Base-by-base conservation (phyloP, 352 stramenopile species). In the Globisporangium paroecandrum region DNA sequence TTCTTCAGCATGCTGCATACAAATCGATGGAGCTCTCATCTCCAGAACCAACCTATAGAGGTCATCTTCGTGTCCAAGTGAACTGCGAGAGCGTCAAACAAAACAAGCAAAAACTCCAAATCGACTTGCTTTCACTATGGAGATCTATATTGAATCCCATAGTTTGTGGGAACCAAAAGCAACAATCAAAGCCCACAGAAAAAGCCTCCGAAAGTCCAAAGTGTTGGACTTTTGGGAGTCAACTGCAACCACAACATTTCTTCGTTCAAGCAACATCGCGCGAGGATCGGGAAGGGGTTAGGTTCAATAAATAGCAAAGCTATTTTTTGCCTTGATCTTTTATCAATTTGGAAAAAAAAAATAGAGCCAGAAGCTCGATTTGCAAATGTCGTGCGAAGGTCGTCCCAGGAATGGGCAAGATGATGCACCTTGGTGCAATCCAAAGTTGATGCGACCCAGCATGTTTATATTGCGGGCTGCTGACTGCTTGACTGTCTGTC, bases 381-480 rank as follows among this genome's bases (percentile, higher is more conserved):
- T 25, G 29, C 8, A 24, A 15, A 64, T 15, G 64, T 69, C 55
- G 64, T 55, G 41, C 64, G 64, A 69, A 69, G 55, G 64, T 69
- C 38, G 20, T 20, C 3, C 55, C 25, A 69, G 53, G 1, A 22
- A 29, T 5, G 12, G 9, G 6, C 15, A 49, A 49, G 43, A 24
- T 51, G 43, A 51, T 51, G 43, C 43, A 51, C 6, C 6, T 24
- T 51, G 43, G 5, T 51, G 43, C 43, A 51, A 24, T 18, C 18
- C 18, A 24, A 24, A 6, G 18, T 22, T 51, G 43, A 51, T 51
- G 43, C 2, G 18, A 46, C 36, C 10, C 36, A 22, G 18, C 32
- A 5, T 24, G 43, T 51, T 51, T 51, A 24, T 51, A 51, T 51
- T 51, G 18, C 43, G 18, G 13, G 15, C 18, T 49, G 43, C 15